Conservation (phyloP, 495 filamentous ascomycete genomes). For the Penicillium alfredii region DNA sequence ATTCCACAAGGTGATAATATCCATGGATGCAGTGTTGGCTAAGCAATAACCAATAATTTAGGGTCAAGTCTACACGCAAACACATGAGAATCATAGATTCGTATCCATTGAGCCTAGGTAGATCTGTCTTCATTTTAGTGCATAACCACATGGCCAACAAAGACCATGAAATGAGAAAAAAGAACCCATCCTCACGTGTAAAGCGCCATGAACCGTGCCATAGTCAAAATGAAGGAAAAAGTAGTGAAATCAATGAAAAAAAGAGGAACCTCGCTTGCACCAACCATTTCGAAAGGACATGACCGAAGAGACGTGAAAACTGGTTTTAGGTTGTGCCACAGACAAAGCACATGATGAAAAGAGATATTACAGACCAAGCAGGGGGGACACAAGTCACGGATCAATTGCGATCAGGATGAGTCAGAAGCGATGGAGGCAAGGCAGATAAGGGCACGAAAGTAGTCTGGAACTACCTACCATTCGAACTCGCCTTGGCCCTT, state of each 20-base stretch:
- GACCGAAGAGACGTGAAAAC: conserved; percentile 2
- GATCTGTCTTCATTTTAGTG: conserved; percentile 17
- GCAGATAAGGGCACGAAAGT: too few relatives aligned
- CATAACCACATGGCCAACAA: conserved; percentile 6
- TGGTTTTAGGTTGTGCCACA: conserved; percentile 14
- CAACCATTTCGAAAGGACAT: conserved; percentile 11
- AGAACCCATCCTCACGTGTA: conserved; percentile 11
- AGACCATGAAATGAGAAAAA: conserved; percentile 1
- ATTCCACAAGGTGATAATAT: too few relatives aligned
- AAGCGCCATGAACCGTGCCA: conserved; percentile 15
- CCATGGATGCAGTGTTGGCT: too few relatives aligned
- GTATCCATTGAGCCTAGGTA: conserved; percentile 9
- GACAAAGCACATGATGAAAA: conserved; percentile 2
- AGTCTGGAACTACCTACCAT: conserved; percentile 76
- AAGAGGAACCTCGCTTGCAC: conserved; percentile 7
- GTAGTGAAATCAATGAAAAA: background rate
- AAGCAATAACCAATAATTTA: too few relatives aligned
- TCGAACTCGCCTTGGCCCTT: conserved; percentile 96
- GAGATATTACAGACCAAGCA: conserved; percentile 15
- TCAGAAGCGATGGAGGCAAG: too few relatives aligned
- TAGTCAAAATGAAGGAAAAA: background rate
- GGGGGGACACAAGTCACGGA: too few relatives aligned
- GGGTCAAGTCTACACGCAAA: too few relatives aligned
- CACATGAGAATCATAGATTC: conserved; percentile 7
- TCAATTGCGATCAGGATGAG: too few relatives aligned